Evolutionary conservation across 306 rosid genomes (phyloP).

Genomic region (Arachis stenosperma): DNA sequence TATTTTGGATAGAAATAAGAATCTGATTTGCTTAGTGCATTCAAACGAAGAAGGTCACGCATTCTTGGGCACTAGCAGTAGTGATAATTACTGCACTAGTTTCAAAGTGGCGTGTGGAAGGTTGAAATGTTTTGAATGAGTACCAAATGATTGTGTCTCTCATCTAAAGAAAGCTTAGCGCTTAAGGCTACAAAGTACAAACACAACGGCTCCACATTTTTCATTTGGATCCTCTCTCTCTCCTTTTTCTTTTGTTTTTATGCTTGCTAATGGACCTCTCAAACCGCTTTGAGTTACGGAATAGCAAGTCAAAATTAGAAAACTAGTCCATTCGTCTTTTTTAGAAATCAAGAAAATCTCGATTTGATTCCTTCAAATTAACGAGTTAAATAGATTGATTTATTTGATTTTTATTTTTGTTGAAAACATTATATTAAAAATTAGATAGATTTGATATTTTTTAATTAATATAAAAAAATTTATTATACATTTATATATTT

Average conservation of each 20-base stretch:
- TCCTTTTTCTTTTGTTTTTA: constrained; percentile 3
- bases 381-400: too few species aligned
- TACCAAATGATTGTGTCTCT: not conserved
- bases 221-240: constrained; percentile 19
- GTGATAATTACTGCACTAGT: constrained; percentile 10
- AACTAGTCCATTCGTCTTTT: too few species aligned
- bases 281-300: too few species aligned
- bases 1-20: constrained; percentile 14
- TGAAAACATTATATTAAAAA: too few species aligned
- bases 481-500: too few species aligned
- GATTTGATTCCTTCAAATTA: too few species aligned
- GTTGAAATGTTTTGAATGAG: constrained; percentile 25
- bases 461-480: too few species aligned
- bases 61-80: constrained; percentile 13
- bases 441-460: too few species aligned
- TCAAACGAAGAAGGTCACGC: not conserved
- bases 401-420: too few species aligned
- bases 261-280: not conserved
- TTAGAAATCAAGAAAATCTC: too few species aligned
- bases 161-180: constrained; percentile 42
- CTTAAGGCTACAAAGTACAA: constrained; percentile 35
- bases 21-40: constrained; percentile 48
- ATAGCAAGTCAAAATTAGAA: too few species aligned
- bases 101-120: constrained; percentile 31
- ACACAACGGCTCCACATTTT: constrained; percentile 8